Evolutionary conservation across 345 rosid species (phyloP).

Genomic region (Populus ilicifolia): DNA sequence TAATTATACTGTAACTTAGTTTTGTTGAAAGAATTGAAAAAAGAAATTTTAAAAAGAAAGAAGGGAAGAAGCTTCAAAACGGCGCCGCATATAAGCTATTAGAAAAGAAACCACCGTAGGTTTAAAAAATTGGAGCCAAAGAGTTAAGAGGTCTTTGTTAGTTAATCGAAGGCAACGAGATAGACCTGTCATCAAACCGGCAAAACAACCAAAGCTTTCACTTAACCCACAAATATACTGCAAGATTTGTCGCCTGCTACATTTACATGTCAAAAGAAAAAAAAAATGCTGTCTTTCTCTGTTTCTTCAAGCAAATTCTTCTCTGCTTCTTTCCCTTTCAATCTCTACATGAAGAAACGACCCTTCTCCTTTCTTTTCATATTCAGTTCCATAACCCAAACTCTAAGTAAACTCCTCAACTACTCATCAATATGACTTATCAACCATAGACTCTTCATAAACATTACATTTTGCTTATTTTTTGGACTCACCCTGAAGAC

Average conservation of each 20-base stretch:
- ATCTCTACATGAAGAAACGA: constrained; percentile 19
- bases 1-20: too few relatives aligned
- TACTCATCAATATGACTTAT: constrained; percentile 58
- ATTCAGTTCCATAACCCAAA: constrained; percentile 30
- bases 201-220: constrained; percentile 48
- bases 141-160: not conserved
- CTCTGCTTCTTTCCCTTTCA: constrained; percentile 32
- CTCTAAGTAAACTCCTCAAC: constrained; percentile 73
- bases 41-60: too few relatives aligned
- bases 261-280: not conserved
- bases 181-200: constrained; percentile 44
- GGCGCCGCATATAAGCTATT: not conserved
- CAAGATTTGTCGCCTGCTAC: not conserved
- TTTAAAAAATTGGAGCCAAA: not conserved
- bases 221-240: not conserved
- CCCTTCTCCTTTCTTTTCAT: constrained; percentile 17
- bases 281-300: constrained; percentile 25
- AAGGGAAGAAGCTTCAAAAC: not conserved
- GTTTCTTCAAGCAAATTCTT: constrained; percentile 71
- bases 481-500: constrained; percentile 21
- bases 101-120: not conserved
- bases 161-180: constrained; percentile 17
- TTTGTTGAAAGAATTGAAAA: too few relatives aligned
- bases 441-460: constrained; percentile 48
- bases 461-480: constrained; percentile 22